Conservation (phyloP, 768 basidiomycete genomes). For the Tylopilus felleus region DNA sequence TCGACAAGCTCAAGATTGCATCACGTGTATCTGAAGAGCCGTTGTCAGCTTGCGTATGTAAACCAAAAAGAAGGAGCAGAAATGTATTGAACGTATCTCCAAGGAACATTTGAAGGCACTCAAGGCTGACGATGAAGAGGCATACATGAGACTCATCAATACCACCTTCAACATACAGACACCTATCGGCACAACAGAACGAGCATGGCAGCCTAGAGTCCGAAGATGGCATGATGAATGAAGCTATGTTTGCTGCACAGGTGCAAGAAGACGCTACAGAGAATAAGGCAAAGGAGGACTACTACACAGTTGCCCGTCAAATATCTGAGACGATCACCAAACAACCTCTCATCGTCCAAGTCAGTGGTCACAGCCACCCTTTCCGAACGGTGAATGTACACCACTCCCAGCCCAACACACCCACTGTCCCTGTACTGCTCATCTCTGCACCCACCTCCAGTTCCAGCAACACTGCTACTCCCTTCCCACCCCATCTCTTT, state of each 20-base stretch:
- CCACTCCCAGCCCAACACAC: conserved; percentile 15
- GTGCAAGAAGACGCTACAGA: conserved; percentile 56
- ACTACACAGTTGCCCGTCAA: conserved; percentile 92
- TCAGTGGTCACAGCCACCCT: conserved; percentile 36
- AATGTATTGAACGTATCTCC: conserved; percentile 89
- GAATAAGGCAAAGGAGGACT: conserved; percentile 80
- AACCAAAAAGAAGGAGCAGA: conserved; percentile 98
- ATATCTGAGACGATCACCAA: conserved; percentile 80
- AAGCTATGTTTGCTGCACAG: conserved; percentile 89
- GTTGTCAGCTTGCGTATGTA: conserved; percentile 81
- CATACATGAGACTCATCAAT: conserved; percentile 98
- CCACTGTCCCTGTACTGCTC: conserved; percentile 25
- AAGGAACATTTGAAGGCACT: conserved; percentile 98
- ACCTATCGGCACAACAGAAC: conserved; percentile 86
- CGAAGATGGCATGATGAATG: conserved; percentile 74
- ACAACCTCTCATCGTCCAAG: too few relatives aligned
- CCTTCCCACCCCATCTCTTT: conserved; percentile 77
- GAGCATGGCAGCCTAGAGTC: conserved; percentile 47
- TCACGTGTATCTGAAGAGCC: conserved; percentile 62
- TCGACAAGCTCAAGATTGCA: conserved; percentile 61
- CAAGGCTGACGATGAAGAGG: conserved; percentile 98
- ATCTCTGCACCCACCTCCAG: conserved; percentile 37
- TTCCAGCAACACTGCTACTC: conserved; percentile 48
- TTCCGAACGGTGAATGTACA: conserved; percentile 49
- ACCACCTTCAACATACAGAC: conserved; percentile 95